Base-by-base conservation (phyloP, 345 rosid genomes). In the Citrus reticulata region DNA sequence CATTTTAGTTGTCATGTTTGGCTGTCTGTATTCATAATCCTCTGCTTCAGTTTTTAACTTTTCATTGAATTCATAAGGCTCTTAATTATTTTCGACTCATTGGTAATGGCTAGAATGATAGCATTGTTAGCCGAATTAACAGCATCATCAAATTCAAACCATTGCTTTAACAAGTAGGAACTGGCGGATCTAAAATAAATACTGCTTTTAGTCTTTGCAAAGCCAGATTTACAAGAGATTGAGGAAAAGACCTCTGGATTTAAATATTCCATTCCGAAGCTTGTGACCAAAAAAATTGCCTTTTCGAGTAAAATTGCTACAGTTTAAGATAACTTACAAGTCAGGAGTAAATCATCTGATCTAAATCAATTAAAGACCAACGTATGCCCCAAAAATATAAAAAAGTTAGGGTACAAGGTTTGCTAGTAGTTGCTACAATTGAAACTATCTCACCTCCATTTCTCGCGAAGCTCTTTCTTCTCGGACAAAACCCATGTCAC, bases 401-500 rank as follows among this genome's bases (percentile, higher is more conserved):
- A 29, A 32, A 32, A 17, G 30, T 80, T 83, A 46, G 73, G 58
- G 62, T 74, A 84, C 74, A 73, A 79, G 76, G 74, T 58, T 63
- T 60, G 70, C 46, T n/a, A 7, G 1, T 32, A 32, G 34, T 32
- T 32, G 34, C 34, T 32, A 32, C 37, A 78, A 64, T 17, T 70
- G 46, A 16, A 62, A 65, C 64, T 62, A 22, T 65, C 60, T 91
- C 87, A 96, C 86, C 95, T 93, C 99, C 99, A 96, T 75, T 90
- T 93, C 63, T 92, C 98, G 17, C 84, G 87, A 46, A 96, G 86
- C 73, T 94, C 99, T 83, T 93, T 96, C 92, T 84, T 94, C 90
- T 96, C 95, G 0, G 99, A 91, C 85, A 90, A 82, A 40, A 88
- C 78, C 97, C 98, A 93, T 1, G 99, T 96, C 8, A 90, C 91